Evolutionary conservation across 352 stramenopile genomes (phyloP), one percentile per base, ranked within the genome.

Genomic region (Pseudoperonospora humuli): DNA sequence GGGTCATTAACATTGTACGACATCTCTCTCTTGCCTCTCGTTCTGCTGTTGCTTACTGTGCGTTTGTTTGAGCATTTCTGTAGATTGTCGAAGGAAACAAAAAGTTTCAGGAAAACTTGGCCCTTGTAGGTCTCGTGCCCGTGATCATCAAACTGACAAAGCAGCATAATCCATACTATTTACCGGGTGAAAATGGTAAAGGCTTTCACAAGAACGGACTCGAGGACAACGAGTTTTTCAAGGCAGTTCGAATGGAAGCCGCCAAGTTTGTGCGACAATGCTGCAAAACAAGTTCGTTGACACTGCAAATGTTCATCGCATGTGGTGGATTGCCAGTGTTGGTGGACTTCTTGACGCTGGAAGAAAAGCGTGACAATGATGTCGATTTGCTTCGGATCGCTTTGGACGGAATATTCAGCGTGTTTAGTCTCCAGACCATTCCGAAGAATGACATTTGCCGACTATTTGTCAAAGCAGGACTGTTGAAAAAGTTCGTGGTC

Each of bases 401-500:
- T 4, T 51, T 97, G 39, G 81, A 96, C 44, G 88, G 89, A 32
- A 93, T 96, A 34, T 71, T 87, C 40, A 86, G 83, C 40, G 83
- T 96, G 3, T 97, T 97, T 50, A 71, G 77, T 6, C 71, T 97
- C 2, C 88, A 95, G 52, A 93, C 86, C 1, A 95, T 96, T 34
- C 82, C 81, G 2, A 96, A 95, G 43, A 94, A 95, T 54, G 89
- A 97, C 41, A 96, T 96, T 50, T 97, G 88, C 49, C 78, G 88
- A 8, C 71, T 97, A n/a, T 97, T 97, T 54, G 84, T 96, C 4
- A 96, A 96, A 51, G 77, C 92, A 0, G 88, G 88, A 0, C 53
- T 97, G 7, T 62, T 97, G 6, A 73, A 75, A 21, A 89, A 93
- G 60, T 91, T 96, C 32, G 71, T 96, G 27, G 51, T 77, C 1